These are phyloP conservation scores for Botrytis deweyae DNA, from an alignment of 2,329 filamentous ascomycete species.

Conservation along the genomic window DNA sequence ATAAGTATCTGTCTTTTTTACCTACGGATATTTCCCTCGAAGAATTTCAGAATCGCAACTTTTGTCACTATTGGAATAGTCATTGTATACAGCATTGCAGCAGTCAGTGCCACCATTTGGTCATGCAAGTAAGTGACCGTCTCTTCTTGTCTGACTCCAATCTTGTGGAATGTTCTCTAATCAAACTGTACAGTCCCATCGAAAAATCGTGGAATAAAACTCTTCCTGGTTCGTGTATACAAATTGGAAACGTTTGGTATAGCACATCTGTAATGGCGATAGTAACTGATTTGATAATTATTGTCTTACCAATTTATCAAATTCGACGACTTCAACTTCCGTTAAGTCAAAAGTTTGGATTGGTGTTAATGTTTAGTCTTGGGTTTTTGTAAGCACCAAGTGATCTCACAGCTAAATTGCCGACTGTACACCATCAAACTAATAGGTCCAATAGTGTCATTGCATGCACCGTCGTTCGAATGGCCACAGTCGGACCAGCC, in stretches of 20 bases:
- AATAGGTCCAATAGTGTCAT: not conserved
- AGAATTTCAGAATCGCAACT: conserved; percentile 11
- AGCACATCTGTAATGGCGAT: conserved; percentile 67
- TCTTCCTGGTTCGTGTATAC: conserved; percentile 16
- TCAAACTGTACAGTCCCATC: not conserved
- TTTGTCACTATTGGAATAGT: conserved; percentile 9
- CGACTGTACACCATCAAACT: not conserved
- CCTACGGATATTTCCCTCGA: conserved; percentile 10
- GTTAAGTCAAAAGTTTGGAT: not conserved
- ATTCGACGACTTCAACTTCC: conserved; percentile 49
- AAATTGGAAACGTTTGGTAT: conserved; percentile 40
- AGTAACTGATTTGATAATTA: conserved; percentile 58
- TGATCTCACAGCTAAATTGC: not conserved
- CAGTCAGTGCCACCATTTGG: conserved; percentile 4
- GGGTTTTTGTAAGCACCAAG: not conserved
- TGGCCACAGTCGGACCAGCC: not conserved
- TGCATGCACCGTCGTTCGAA: not conserved
- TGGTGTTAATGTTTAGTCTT: not conserved
- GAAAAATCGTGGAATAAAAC: conserved; percentile 22
- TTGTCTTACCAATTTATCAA: conserved; percentile 47
- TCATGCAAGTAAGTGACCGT: not conserved
- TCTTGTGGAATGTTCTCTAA: not conserved
- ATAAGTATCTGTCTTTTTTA: not conserved
- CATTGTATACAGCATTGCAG: not conserved
- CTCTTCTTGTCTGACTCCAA: not conserved